Evolutionary conservation across 345 rosid genomes (phyloP).

Genomic region (Bruguiera parviflora): DNA sequence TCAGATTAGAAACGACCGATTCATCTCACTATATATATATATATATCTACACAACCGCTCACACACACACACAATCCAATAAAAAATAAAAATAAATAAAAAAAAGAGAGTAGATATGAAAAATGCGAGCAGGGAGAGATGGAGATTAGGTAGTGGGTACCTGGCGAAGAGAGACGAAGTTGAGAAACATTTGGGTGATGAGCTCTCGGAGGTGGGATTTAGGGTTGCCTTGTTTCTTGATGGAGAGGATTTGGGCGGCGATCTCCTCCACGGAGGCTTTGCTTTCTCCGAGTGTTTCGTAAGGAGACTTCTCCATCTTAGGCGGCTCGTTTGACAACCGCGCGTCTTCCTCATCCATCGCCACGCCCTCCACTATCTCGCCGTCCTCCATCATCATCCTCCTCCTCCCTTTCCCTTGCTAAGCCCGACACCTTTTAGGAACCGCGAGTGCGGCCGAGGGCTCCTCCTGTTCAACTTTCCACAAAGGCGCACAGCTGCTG

Average conservation of each 20-base stretch:
- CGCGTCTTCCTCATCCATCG: conserved; percentile 33
- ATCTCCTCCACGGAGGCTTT: conserved; percentile 74
- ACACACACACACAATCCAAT: background rate
- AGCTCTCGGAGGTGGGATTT: conserved; percentile 69
- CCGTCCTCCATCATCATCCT: conserved; percentile 73
- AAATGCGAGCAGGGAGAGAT: background rate
- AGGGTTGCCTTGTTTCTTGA: conserved; percentile 49
- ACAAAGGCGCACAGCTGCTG: no score
- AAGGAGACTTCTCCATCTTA: conserved; percentile 45
- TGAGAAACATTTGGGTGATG: conserved; percentile 78
- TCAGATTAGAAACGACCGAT: background rate
- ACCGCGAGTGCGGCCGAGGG: no score
- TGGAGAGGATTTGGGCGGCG: conserved; percentile 55
- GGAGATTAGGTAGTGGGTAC: conserved; percentile 20
- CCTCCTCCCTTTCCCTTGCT: no score
- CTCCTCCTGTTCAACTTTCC: no score
- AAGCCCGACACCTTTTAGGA: no score
- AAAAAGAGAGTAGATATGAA: background rate
- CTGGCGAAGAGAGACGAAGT: conserved; percentile 85
- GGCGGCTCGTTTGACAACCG: conserved; percentile 22
- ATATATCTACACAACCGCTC: no score
- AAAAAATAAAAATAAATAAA: background rate
- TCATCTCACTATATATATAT: background rate
- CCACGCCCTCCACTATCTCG: conserved; percentile 75
- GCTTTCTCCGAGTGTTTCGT: conserved; percentile 63